Conservation (phyloP, 2,329 filamentous ascomycete species). For the Calycina herbarum region DNA sequence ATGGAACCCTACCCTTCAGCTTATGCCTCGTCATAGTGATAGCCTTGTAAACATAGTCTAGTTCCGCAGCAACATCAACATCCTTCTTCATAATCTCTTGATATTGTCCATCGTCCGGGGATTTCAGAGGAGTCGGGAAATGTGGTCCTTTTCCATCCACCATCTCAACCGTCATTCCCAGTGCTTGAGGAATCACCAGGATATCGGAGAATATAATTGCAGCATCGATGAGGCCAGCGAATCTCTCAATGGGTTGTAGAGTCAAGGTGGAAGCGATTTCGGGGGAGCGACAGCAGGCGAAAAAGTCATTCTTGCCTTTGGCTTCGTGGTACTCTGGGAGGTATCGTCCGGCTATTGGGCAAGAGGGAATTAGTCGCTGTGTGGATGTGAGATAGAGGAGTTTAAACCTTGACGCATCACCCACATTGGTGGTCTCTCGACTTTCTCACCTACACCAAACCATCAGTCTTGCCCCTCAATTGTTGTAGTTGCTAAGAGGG, state of each 20-base stretch:
- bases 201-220: conserved; percentile 99
- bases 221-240: conserved; percentile 84
- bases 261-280: conserved; percentile 93
- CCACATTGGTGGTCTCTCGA: conserved; percentile 95
- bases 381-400: conserved; percentile 9
- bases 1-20: conserved; percentile 80
- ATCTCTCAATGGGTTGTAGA: conserved; percentile 92
- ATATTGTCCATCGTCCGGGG: conserved; percentile 83
- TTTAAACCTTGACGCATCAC: conserved; percentile 91
- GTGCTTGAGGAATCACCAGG: conserved; percentile 92
- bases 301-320: conserved; percentile 90
- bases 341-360: conserved; percentile 77
- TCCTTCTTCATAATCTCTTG: conserved; percentile 69
- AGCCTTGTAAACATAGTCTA: conserved; percentile 94
- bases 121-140: conserved; percentile 81
- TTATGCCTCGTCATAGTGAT: conserved; percentile 90
- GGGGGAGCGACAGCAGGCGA: conserved; percentile 92
- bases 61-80: conserved; percentile 80
- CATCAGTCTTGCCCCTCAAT: conserved; percentile 17
- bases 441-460: conserved; percentile 68
- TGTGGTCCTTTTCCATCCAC: conserved; percentile 94
- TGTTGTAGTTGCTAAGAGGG: conserved; percentile 8
- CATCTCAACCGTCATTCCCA: conserved; percentile 99
- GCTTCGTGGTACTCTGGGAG: conserved; percentile 97
- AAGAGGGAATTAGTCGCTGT: conserved; percentile 7